Evolutionary conservation across 2,329 filamentous ascomycete species (phyloP), one percentile per base, ranked within the genome.

Genomic region (Aspergillus glaucus): DNA sequence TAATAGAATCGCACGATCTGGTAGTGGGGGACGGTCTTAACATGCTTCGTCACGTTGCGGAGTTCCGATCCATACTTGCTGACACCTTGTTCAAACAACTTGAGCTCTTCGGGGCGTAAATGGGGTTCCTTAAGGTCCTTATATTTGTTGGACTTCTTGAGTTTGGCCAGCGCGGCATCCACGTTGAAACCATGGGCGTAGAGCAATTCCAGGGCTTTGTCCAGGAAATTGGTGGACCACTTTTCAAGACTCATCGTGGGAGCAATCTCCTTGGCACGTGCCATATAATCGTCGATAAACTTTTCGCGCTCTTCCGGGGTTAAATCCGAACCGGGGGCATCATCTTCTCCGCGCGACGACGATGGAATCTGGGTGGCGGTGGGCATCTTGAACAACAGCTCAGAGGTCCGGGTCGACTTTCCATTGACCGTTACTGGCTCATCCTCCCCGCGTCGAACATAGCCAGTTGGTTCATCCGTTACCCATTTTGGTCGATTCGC

Each of bases 1-100:
- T 98, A 98, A 70, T 97, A 98, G 64, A 87, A 94, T 3, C 93
- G 87, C 22, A 95, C 89, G 53, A 96, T 86, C 50, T 88, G 82
- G 45, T 85, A 84, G 53, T 90, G 84, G 37, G 81, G 82, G 57
- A 93, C 82, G 0, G 85, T 88, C n/a, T 72, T 71, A 61, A 96
- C 88, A 66, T 95, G 87, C 57, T 87, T 84, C 55, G 85, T 89
- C 51, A 97, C 86, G 43, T 80, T 79, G 56, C 88, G 81, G 60
- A 95, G 82, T 69, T 98, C 93, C 0, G 92, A 96, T 19, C 93
- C 93, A 62, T 86, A 95, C 64, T 93, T 95, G 43, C 81, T 75
- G 9, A 98, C 88, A 37, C 82, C 93, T 63, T 96, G 91, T 62
- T 96, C 93, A 60, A 97, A 97, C 52, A 86, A 87, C 69, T 93